Conservation (phyloP, 2,329 filamentous ascomycete genomes). For the Mariannaea sp. region DNA sequence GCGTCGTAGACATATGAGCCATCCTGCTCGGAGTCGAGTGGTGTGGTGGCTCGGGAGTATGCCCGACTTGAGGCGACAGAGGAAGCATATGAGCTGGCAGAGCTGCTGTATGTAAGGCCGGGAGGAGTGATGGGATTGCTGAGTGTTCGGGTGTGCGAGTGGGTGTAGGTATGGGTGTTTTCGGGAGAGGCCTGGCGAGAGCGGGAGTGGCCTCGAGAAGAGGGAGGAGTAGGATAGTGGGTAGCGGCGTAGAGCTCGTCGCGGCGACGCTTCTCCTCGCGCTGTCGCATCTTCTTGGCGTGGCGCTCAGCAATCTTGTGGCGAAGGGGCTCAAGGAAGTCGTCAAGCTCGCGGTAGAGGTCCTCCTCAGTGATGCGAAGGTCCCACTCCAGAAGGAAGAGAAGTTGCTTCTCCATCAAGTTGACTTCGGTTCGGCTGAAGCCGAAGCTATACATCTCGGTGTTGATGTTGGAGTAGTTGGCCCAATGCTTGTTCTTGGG, state of each 20-base stretch:
- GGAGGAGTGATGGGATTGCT: constrained; percentile 48
- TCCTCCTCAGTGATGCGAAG: constrained; percentile 83
- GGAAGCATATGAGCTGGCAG: constrained; percentile 55
- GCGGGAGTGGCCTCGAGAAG: constrained; percentile 51
- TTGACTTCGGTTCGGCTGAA: constrained; percentile 97
- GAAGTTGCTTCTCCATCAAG: constrained; percentile 98
- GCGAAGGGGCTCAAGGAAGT: constrained; percentile 86
- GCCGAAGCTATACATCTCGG: constrained; percentile 70
- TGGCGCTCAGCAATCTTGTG: constrained; percentile 58
- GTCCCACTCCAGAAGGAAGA: constrained; percentile 95
- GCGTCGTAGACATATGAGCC: constrained; percentile 47
- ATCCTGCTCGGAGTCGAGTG: constrained; percentile 51
- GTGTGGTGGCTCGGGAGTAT: constrained; percentile 58
- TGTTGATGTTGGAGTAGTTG: constrained; percentile 81
- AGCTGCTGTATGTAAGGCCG: constrained; percentile 55
- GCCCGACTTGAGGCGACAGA: constrained; percentile 54
- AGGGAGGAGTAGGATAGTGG: constrained; percentile 53
- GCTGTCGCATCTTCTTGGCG: constrained; percentile 55
- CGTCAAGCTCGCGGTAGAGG: constrained; percentile 83
- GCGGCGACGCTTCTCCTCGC: constrained; percentile 51
- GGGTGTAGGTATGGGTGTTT: constrained; percentile 46
- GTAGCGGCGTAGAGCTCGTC: constrained; percentile 44
- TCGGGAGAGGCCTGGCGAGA: constrained; percentile 49
- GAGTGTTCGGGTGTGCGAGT: constrained; percentile 42
- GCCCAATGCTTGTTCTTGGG: constrained; percentile 99